phyloP scores from a whole-genome alignment of 2,329 filamentous ascomycete genomes.

The Penicillium vulpinum region DNA sequence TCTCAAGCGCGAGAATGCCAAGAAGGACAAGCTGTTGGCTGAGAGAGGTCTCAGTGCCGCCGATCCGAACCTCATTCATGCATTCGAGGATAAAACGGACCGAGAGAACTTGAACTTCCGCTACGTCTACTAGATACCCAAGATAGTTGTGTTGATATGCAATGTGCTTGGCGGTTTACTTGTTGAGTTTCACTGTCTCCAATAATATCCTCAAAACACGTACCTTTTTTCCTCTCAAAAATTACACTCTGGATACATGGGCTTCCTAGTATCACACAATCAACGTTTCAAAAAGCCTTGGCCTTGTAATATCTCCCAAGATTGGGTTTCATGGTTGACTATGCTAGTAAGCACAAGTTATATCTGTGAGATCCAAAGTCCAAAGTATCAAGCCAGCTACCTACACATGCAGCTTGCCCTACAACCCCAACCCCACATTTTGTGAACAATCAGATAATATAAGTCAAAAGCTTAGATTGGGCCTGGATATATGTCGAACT shows the following conservation, averaged over 20 bases:
- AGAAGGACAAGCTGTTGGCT: constrained; percentile 52
- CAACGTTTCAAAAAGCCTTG: not conserved
- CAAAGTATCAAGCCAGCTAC: not conserved
- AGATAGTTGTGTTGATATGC: not conserved
- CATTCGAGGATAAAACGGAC: constrained; percentile 65
- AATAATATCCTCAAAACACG: not conserved
- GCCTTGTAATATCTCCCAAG: not conserved
- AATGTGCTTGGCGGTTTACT: not conserved
- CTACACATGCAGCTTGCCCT: not conserved
- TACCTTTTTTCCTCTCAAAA: not conserved
- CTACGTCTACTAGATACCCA: constrained; percentile 51
- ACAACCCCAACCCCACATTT: not conserved
- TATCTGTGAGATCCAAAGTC: not conserved
- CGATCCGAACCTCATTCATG: constrained; percentile 50
- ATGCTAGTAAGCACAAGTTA: not conserved
- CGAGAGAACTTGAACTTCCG: constrained; percentile 61
- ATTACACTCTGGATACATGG: not conserved
- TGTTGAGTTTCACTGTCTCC: not conserved
- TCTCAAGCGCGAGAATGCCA: constrained; percentile 53
- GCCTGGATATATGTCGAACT: not conserved
- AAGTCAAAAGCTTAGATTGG: not conserved
- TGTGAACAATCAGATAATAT: not conserved
- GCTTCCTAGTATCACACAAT: too few species aligned
- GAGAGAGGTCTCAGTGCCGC: constrained; percentile 45
- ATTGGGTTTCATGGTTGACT: not conserved